Percentiles rank a stretch among this genome's conserved stretches.
phyloP scores from a whole-genome alignment of 1,284 basidiomycete species.

The Butyriboletus appendiculatus region DNA sequence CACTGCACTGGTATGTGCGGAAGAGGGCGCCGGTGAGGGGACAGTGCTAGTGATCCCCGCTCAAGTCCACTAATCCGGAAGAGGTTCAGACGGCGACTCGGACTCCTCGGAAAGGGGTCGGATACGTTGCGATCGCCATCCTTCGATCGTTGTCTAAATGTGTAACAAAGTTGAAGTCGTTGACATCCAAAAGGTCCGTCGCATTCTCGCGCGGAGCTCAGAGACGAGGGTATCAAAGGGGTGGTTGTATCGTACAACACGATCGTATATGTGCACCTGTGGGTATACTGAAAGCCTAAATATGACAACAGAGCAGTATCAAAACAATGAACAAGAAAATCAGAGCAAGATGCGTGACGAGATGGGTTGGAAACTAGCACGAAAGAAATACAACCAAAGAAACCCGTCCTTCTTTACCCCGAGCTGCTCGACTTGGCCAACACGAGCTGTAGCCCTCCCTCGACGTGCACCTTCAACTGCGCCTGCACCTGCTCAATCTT shows the following conservation, averaged over 20 bases:
- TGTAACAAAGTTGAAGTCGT: no score
- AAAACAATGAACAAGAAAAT: background rate
- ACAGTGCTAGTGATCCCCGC: no score
- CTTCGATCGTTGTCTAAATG: no score
- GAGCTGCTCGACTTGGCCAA: slow-evolving; percentile 23
- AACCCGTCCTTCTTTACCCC: background rate
- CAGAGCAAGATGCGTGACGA: background rate
- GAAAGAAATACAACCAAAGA: background rate
- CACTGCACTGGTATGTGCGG: no score
- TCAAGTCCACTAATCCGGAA: no score
- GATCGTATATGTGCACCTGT: background rate
- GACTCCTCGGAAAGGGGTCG: no score
- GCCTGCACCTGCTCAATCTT: slow-evolving; percentile 19
- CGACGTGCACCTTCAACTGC: slow-evolving; percentile 16
- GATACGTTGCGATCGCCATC: no score
- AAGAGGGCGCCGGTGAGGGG: no score
- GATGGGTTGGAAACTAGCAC: background rate
- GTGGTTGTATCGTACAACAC: background rate
- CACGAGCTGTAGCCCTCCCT: slow-evolving; percentile 19
- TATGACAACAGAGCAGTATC: background rate
- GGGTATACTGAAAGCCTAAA: background rate
- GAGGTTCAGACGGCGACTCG: no score
- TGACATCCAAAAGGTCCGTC: no score
- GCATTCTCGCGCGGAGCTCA: no score
- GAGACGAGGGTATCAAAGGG: no score